Conservation (phyloP, 2,329 filamentous ascomycete genomes). For the Neonectria sp. region DNA sequence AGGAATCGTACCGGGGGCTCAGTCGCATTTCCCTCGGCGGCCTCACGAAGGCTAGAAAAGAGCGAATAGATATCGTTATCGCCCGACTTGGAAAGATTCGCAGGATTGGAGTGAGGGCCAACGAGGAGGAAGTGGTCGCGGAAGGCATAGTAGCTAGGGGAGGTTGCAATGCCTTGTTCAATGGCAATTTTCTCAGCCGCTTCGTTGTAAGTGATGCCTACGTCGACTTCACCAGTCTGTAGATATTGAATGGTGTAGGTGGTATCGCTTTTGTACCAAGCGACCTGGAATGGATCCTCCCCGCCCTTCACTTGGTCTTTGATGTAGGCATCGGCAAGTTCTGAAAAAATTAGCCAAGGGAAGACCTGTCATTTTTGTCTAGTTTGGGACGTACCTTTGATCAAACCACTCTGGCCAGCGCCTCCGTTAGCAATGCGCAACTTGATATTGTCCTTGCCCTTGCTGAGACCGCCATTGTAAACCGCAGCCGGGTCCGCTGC, state of each 20-base stretch:
- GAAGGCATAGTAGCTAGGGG: constrained; percentile 56
- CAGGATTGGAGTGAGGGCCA: constrained; percentile 53
- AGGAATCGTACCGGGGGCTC: constrained; percentile 58
- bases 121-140: constrained; percentile 63
- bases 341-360: constrained; percentile 24
- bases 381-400: constrained; percentile 45
- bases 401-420: constrained; percentile 55
- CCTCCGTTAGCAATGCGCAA: constrained; percentile 55
- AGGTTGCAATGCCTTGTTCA: constrained; percentile 53
- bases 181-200: constrained; percentile 61
- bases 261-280: constrained; percentile 63
- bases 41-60: constrained; percentile 53
- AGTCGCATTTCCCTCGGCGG: constrained; percentile 51
- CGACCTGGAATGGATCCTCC: constrained; percentile 55
- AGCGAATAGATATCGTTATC: constrained; percentile 52
- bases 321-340: constrained; percentile 48
- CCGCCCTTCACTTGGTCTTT: constrained; percentile 37
- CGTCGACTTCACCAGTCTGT: constrained; percentile 55
- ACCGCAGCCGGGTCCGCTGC: constrained; percentile 37
- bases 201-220: constrained; percentile 62
- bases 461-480: constrained; percentile 40
- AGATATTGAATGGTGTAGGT: constrained; percentile 62
- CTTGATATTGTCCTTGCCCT: constrained; percentile 31
- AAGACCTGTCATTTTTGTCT: rapidly evolving
- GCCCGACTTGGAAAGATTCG: constrained; percentile 48